These are phyloP conservation scores for Salix brachista DNA, from an alignment of 345 rosid species.

Conservation along the genomic window DNA sequence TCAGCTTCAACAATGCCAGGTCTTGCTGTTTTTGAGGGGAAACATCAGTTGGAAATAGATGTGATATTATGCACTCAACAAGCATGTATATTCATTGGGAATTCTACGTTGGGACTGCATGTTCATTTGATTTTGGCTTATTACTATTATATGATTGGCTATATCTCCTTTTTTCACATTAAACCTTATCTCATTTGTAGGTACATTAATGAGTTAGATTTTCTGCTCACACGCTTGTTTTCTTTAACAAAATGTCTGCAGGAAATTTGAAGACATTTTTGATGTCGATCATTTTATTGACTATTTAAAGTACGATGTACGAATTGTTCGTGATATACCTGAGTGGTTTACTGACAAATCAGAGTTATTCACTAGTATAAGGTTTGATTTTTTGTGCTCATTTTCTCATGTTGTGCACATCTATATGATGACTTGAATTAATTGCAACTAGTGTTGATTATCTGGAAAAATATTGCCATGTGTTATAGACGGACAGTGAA, in stretches of 20 bases:
- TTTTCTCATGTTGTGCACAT: background rate
- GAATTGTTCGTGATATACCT: conserved; percentile 92
- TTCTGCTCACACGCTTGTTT: background rate
- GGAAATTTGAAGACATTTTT: conserved; percentile 95
- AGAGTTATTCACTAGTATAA: conserved; percentile 86
- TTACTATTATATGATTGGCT: background rate
- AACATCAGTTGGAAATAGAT: background rate
- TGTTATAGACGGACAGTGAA: conserved; percentile 82
- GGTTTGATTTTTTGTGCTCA: conserved; percentile 41
- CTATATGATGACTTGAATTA: background rate
- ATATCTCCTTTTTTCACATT: background rate
- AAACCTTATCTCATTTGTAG: background rate
- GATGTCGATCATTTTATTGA: conserved; percentile 97
- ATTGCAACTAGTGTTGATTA: conserved; percentile 16
- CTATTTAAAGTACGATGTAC: conserved; percentile 84
- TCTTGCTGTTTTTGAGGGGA: background rate
- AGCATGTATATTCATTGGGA: background rate
- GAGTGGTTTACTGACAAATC: conserved; percentile 96
- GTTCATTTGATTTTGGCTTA: background rate
- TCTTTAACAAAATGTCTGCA: conserved; percentile 26
- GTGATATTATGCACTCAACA: background rate
- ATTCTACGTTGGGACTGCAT: background rate
- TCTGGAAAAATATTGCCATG: background rate
- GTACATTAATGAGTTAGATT: background rate
- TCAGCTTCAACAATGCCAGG: background rate